A percentile compares a stretch with the other conserved stretches of the same genome.
Evolutionary conservation across 371 early-diverging fungal genomes (phyloP).

Genomic region (Mucor racemosus): DNA sequence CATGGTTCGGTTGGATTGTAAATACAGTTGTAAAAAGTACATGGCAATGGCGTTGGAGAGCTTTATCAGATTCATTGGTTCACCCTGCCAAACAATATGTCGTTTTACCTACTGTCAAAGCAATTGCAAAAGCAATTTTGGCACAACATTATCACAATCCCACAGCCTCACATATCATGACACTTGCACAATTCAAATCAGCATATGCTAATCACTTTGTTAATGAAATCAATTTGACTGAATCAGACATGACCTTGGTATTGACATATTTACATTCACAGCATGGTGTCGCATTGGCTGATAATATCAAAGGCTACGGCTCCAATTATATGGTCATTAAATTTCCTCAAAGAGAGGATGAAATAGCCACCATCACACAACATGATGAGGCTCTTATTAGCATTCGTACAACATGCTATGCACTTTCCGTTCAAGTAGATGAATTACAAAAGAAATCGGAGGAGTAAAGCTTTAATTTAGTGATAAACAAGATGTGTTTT

Average conservation of each 20-base stretch:
- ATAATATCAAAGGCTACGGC: constrained; percentile 42
- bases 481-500: background rate
- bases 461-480: constrained; percentile 24
- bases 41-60: constrained; percentile 16
- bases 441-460: constrained; percentile 48
- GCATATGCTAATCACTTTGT: constrained; percentile 28
- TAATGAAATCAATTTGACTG: constrained; percentile 32
- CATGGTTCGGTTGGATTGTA: constrained; percentile 20
- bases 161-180: constrained; percentile 29
- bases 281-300: constrained; percentile 36
- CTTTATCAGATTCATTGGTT: background rate
- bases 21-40: constrained; percentile 20
- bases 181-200: constrained; percentile 40
- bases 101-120: constrained; percentile 41
- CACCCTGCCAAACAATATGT: constrained; percentile 18
- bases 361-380: constrained; percentile 37
- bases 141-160: constrained; percentile 10
- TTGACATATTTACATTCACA: constrained; percentile 37
- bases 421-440: constrained; percentile 53
- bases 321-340: constrained; percentile 38
- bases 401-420: constrained; percentile 50
- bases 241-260: constrained; percentile 40
- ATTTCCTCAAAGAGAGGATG: constrained; percentile 32
- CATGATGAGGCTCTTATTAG: constrained; percentile 56
- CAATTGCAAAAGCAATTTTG: constrained; percentile 24